Percentiles rank a stretch among this genome's conserved stretches.
Conservation (phyloP, 257 asterid genomes). For the Eucommia ulmoides region DNA sequence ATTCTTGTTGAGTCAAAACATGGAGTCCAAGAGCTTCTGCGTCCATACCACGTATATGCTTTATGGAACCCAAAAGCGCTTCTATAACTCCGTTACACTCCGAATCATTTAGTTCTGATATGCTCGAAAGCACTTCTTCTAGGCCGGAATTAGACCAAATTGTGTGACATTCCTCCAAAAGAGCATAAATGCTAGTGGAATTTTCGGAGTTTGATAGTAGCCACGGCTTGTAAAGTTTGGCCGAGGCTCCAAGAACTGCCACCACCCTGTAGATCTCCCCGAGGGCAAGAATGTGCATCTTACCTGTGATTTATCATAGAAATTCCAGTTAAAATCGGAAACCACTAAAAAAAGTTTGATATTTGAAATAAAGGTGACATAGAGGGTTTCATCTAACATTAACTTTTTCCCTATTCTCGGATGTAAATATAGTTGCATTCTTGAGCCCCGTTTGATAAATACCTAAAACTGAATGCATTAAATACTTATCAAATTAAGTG, state of each 20-base stretch:
- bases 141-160: conserved; percentile 58
- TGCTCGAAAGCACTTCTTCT: conserved; percentile 44
- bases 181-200: conserved; percentile 23
- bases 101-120: conserved; percentile 20
- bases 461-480: no score
- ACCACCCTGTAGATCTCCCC: conserved; percentile 79
- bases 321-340: no score
- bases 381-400: no score
- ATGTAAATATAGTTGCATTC: no score
- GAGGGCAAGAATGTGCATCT: conserved; percentile 40
- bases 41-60: conserved; percentile 39
- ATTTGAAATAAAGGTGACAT: no score
- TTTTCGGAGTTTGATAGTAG: conserved; percentile 25
- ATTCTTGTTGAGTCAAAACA: conserved; percentile 26
- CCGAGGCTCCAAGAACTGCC: conserved; percentile 52
- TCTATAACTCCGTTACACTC: conserved; percentile 11
- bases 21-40: conserved; percentile 37
- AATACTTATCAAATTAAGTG: no score
- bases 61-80: conserved; percentile 37
- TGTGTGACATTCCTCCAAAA: conserved; percentile 47
- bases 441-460: no score
- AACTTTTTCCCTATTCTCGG: no score
- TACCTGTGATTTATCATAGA: conserved; percentile 34
- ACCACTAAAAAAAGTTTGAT: no score
- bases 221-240: conserved; percentile 72